Percentiles rank a stretch among this genome's conserved stretches.
Conservation (phyloP, 164 flowering plant species). For the Aristolochia contorta region DNA sequence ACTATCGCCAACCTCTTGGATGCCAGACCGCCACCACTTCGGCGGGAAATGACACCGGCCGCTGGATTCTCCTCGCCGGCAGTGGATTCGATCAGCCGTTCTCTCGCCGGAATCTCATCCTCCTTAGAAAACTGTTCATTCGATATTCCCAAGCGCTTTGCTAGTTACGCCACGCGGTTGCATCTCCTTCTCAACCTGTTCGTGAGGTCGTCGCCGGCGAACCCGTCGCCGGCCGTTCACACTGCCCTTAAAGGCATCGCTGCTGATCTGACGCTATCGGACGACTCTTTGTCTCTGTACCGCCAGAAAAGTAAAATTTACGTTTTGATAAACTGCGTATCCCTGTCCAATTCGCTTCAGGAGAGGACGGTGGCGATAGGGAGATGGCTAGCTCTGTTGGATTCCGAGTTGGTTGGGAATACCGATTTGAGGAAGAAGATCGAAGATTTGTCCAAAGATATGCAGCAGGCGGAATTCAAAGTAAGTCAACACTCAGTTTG, state of each 20-base stretch:
- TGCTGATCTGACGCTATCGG: constrained; percentile 25
- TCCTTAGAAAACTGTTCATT: constrained; percentile 22
- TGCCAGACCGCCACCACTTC: background rate
- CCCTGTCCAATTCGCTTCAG: constrained; percentile 26
- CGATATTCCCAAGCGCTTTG: constrained; percentile 33
- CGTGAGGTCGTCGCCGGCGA: constrained; percentile 16
- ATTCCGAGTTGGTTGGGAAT: constrained; percentile 16
- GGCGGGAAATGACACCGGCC: constrained; percentile 7
- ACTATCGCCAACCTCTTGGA: background rate
- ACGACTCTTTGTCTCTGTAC: constrained; percentile 23
- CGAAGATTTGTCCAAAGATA: constrained; percentile 39
- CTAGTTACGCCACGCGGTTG: constrained; percentile 31
- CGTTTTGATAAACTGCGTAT: constrained; percentile 35
- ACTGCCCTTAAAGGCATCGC: constrained; percentile 40
- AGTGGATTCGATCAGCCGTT: constrained; percentile 23
- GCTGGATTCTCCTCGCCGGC: constrained; percentile 2
- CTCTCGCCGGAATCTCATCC: constrained; percentile 20
- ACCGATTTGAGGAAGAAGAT: constrained; percentile 35
- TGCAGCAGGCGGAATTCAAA: constrained; percentile 40
- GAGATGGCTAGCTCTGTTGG: constrained; percentile 47
- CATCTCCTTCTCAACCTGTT: constrained; percentile 25
- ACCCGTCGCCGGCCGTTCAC: constrained; percentile 19
- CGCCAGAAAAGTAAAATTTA: constrained; percentile 30
- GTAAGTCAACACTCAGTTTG: constrained; percentile 14
- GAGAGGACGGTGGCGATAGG: constrained; percentile 30